Conservation (phyloP, 352 stramenopile species). For the Plasmopara halstedii region DNA sequence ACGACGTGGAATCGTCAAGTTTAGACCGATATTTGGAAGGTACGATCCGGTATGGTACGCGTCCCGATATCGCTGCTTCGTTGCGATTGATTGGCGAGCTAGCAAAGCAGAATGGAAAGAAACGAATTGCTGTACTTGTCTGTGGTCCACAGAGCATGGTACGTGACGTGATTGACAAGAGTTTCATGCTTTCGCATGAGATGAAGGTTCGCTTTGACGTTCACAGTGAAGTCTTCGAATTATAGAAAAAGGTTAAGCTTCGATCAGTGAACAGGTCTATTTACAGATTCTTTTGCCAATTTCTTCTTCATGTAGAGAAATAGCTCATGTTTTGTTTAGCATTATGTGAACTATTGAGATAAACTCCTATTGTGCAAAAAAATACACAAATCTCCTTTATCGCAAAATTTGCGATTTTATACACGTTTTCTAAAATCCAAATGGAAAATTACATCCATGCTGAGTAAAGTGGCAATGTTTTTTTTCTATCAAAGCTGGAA, state of each 20-base stretch:
- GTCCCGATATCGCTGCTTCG: constrained; percentile 17
- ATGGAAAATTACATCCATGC: no score
- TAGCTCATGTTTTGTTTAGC: no score
- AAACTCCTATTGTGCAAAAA: no score
- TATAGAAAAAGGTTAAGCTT: constrained; percentile 7
- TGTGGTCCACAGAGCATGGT: constrained; percentile 31
- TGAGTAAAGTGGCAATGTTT: no score
- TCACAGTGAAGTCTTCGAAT: constrained; percentile 28
- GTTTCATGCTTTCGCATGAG: constrained; percentile 13
- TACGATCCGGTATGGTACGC: constrained; percentile 16
- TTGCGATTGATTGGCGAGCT: constrained; percentile 26
- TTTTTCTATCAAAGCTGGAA: no score
- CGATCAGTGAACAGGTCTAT: no score
- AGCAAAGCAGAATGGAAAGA: constrained; percentile 18
- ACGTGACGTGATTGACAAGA: constrained; percentile 17
- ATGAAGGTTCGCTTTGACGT: constrained; percentile 37
- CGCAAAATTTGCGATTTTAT: no score
- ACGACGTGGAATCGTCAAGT: constrained; percentile 16
- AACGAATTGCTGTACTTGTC: constrained; percentile 33
- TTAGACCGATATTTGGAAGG: constrained; percentile 16
- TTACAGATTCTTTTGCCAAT: no score
- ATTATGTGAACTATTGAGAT: no score
- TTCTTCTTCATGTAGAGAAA: no score
- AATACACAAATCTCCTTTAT: no score
- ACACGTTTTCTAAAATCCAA: no score